Conservation (phyloP, 257 asterid genomes). For the Primulina tabacum region DNA sequence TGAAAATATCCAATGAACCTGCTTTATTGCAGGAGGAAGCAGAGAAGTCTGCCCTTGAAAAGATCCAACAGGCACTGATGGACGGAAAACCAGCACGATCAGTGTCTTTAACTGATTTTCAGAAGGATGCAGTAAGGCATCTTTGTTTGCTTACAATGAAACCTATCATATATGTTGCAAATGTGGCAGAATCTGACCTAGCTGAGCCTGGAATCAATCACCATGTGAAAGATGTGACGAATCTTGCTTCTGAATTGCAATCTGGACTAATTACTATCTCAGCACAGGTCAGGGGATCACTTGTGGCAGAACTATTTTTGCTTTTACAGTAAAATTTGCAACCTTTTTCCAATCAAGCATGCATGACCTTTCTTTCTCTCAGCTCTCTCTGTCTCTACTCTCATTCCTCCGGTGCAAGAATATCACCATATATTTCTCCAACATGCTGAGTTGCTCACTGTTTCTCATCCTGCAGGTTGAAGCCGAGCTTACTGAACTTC, state of each 20-base stretch:
- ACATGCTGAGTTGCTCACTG: neutral
- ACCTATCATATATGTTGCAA: slow-evolving; percentile 89
- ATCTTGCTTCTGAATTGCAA: neutral
- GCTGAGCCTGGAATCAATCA: neutral
- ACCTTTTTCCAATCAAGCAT: neutral
- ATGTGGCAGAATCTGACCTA: slow-evolving; percentile 89
- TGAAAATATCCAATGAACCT: slow-evolving; percentile 17
- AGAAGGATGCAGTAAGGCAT: slow-evolving; percentile 76
- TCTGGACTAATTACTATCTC: neutral
- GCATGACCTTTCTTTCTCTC: neutral
- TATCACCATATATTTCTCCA: slow-evolving; percentile 17
- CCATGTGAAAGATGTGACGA: neutral
- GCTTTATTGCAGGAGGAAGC: slow-evolving; percentile 28
- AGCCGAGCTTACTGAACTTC: slow-evolving; percentile 93
- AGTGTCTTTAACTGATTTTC: slow-evolving; percentile 65
- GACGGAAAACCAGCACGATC: slow-evolving; percentile 98
- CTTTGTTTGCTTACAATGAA: slow-evolving; percentile 96
- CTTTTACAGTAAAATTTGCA: slow-evolving; percentile 7
- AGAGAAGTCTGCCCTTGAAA: slow-evolving; percentile 85
- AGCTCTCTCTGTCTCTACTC: neutral
- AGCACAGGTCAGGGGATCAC: slow-evolving; percentile 9
- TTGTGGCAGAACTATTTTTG: slow-evolving; percentile 16
- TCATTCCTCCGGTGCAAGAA: slow-evolving; percentile 4
- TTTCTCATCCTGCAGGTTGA: slow-evolving; percentile 39
- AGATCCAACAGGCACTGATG: slow-evolving; percentile 66